phyloP scores from a whole-genome alignment of 352 stramenopile genomes.

The Pythium dissotocum region DNA sequence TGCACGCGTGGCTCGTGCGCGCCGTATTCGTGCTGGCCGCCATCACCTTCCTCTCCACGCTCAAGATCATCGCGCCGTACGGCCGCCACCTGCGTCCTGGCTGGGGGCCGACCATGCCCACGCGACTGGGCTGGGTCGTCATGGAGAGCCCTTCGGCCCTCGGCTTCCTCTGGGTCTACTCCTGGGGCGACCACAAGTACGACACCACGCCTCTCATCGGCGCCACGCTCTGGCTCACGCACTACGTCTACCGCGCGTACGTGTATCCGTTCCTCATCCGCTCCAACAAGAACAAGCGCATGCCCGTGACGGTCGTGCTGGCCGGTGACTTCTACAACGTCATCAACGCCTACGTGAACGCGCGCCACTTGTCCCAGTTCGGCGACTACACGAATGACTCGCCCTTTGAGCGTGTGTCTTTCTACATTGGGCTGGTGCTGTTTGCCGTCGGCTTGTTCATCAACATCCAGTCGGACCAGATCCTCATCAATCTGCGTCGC shows the following conservation, averaged over 20 bases:
- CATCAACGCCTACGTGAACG: conserved; percentile 77
- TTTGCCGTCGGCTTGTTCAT: conserved; percentile 55
- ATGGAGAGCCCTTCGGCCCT: conserved; percentile 75
- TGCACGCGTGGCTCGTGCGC: conserved; percentile 49
- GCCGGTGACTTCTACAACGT: conserved; percentile 62
- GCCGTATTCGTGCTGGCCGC: conserved; percentile 53
- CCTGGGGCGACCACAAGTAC: conserved; percentile 38
- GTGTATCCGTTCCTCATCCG: conserved; percentile 76
- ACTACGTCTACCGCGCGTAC: conserved; percentile 73
- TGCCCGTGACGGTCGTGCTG: conserved; percentile 63
- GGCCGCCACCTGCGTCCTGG: conserved; percentile 50
- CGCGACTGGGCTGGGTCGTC: conserved; percentile 63
- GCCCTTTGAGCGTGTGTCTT: conserved; percentile 40
- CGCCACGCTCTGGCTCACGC: conserved; percentile 53
- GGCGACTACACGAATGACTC: conserved; percentile 49
- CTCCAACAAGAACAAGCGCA: conserved; percentile 46
- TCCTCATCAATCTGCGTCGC: conserved; percentile 65
- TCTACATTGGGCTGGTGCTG: conserved; percentile 50
- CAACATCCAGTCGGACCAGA: conserved; percentile 71
- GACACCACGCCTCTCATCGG: conserved; percentile 46
- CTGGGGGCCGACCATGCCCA: conserved; percentile 60
- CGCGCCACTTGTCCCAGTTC: conserved; percentile 59
- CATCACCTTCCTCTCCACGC: conserved; percentile 50
- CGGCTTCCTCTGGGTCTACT: conserved; percentile 56
- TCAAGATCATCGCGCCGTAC: conserved; percentile 64